Percentiles rank a stretch among this genome's conserved stretches.
These are phyloP conservation scores for Citrullus amarus DNA, from an alignment of 306 rosid genomes.

Conservation along the genomic window DNA sequence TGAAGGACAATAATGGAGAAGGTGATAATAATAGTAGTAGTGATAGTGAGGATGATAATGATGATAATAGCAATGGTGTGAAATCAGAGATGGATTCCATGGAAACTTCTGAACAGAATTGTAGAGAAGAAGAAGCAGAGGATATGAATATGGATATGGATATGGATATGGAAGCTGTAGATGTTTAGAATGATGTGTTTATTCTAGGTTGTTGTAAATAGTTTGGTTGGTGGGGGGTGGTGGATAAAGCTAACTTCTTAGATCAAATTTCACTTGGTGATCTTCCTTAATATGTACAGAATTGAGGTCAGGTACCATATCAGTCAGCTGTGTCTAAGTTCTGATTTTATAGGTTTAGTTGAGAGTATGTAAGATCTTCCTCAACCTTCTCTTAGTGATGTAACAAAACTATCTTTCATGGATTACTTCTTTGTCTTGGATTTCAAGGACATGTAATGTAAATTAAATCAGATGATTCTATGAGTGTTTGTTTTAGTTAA, in stretches of 20 bases:
- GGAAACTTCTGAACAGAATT: slow-evolving; percentile 25
- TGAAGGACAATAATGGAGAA: slow-evolving; percentile 22
- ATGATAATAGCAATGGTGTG: slow-evolving; percentile 18
- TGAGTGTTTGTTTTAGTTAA: too few species aligned
- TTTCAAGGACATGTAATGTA: not conserved
- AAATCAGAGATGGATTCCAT: slow-evolving; percentile 20
- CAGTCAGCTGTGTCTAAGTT: not conserved
- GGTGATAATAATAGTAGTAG: slow-evolving; percentile 17
- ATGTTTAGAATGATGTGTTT: not conserved
- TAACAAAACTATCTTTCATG: not conserved
- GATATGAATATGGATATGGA: not conserved
- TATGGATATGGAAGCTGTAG: not conserved
- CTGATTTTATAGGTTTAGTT: not conserved
- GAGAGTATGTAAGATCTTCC: not conserved
- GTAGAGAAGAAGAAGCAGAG: not conserved
- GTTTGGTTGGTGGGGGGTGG: not conserved
- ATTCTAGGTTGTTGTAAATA: not conserved
- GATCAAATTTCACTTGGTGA: not conserved
- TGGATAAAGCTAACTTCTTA: not conserved
- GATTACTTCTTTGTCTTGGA: not conserved
- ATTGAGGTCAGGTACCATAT: not conserved
- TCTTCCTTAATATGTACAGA: not conserved
- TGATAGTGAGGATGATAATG: slow-evolving; percentile 13
- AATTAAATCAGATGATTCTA: not conserved
- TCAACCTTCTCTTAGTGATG: not conserved